A percentile compares a stretch with the other conserved stretches of the same genome.
Conservation (phyloP, 1,284 basidiomycete species). For the Trametes polyzona region DNA sequence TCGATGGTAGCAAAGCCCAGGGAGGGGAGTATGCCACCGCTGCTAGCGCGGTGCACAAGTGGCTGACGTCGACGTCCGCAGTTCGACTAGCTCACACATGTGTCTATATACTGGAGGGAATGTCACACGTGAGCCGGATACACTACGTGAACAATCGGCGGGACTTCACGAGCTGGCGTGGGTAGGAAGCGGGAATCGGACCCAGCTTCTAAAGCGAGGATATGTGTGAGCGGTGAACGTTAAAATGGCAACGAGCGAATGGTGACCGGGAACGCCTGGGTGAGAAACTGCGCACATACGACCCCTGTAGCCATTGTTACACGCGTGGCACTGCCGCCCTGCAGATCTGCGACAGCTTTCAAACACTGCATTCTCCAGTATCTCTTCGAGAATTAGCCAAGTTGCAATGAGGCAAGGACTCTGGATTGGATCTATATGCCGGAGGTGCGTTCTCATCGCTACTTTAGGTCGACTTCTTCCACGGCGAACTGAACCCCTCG, state of each 20-base stretch:
- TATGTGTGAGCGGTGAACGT: too few species aligned
- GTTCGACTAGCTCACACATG: background rate
- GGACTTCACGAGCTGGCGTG: background rate
- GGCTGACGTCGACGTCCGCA: background rate
- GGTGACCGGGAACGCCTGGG: too few species aligned
- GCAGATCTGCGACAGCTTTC: too few species aligned
- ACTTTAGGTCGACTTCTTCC: constrained; percentile 8
- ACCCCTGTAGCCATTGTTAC: too few species aligned
- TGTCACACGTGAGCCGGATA: background rate
- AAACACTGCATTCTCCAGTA: too few species aligned
- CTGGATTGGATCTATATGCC: background rate
- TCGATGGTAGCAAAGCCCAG: background rate
- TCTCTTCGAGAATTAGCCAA: too few species aligned
- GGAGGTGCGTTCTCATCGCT: background rate
- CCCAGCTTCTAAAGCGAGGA: too few species aligned
- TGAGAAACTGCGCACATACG: too few species aligned
- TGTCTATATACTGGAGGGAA: background rate
- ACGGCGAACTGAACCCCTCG: constrained; percentile 34
- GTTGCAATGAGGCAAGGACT: background rate
- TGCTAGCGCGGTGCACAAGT: background rate
- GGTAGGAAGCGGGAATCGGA: too few species aligned
- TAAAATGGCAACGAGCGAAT: too few species aligned
- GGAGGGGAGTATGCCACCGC: too few species aligned
- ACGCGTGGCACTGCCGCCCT: too few species aligned
- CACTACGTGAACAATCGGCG: background rate